Conservation (phyloP, 139 green algal genomes). For the Trebouxia sp. region DNA sequence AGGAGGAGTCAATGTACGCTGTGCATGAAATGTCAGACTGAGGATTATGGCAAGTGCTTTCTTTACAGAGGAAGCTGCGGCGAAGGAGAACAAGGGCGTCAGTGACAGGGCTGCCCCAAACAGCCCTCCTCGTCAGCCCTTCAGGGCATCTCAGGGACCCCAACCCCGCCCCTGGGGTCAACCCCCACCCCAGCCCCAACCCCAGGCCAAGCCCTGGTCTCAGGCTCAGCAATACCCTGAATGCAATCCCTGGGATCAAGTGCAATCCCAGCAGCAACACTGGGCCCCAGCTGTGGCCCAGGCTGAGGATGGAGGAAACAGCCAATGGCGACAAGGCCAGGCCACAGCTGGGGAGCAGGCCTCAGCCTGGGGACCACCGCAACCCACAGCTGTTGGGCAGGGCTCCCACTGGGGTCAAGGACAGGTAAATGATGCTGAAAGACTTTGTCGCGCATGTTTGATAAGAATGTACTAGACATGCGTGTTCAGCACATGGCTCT, state of each 20-base stretch:
- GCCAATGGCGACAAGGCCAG: background rate
- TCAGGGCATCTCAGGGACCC: background rate
- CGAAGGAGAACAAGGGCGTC: conserved; percentile 6
- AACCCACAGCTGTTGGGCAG: no score
- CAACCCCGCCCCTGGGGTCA: background rate
- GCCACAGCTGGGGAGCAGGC: background rate
- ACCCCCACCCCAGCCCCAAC: background rate
- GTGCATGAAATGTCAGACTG: no score
- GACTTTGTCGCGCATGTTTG: no score
- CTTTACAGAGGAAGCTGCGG: background rate
- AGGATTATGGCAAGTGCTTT: no score
- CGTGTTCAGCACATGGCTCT: no score
- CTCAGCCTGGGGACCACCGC: background rate
- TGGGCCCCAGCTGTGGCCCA: background rate
- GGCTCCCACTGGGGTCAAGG: no score
- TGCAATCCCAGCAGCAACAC: background rate
- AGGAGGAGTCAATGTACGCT: no score
- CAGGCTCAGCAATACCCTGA: background rate
- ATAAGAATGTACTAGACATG: no score
- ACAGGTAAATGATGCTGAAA: no score
- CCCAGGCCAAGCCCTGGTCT: background rate
- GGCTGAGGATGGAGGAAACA: background rate
- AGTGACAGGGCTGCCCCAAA: background rate
- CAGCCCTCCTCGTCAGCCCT: conserved; percentile 22
- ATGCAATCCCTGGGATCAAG: background rate